Percentiles rank a stretch among this genome's conserved stretches.
These are phyloP conservation scores for Phytophthora cajani DNA, from an alignment of 352 stramenopile species.

Conservation along the genomic window DNA sequence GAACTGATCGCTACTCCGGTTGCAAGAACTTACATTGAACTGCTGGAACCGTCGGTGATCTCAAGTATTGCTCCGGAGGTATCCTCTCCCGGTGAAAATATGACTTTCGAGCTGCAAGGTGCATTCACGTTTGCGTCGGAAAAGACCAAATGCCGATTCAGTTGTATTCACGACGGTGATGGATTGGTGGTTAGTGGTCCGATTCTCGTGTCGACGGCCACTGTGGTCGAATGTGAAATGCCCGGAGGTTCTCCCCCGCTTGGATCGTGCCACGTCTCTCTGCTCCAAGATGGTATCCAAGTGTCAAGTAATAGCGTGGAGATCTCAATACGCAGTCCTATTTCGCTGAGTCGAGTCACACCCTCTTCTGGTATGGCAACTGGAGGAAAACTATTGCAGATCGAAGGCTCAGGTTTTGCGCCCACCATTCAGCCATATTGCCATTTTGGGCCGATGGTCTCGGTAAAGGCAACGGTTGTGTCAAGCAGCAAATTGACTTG, in stretches of 20 bases:
- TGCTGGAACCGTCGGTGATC: constrained; percentile 37
- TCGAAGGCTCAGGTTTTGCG: constrained; percentile 43
- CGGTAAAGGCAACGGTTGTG: constrained; percentile 15
- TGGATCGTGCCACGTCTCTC: constrained; percentile 30
- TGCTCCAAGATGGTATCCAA: constrained; percentile 30
- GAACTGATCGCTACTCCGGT: constrained; percentile 1
- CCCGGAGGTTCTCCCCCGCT: neutral
- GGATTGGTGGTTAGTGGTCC: constrained; percentile 8
- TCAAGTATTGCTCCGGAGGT: constrained; percentile 19
- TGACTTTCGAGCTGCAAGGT: constrained; percentile 39
- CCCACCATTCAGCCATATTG: constrained; percentile 26
- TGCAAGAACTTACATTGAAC: constrained; percentile 22
- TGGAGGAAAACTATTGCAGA: constrained; percentile 40
- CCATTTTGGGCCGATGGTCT: constrained; percentile 36
- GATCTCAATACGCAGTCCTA: constrained; percentile 14
- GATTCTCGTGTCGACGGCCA: constrained; percentile 20
- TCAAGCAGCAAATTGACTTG: constrained; percentile 38
- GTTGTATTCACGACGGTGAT: constrained; percentile 12
- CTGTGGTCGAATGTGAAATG: constrained; percentile 38
- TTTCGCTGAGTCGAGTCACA: constrained; percentile 26
- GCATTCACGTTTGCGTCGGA: constrained; percentile 35
- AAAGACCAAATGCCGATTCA: constrained; percentile 31
- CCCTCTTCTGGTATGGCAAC: constrained; percentile 25
- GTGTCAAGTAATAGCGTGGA: constrained; percentile 37
- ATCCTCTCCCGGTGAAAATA: constrained; percentile 10